Base-by-base conservation (phyloP, 257 asterid species). In the Nyctanthes arbortristis region DNA sequence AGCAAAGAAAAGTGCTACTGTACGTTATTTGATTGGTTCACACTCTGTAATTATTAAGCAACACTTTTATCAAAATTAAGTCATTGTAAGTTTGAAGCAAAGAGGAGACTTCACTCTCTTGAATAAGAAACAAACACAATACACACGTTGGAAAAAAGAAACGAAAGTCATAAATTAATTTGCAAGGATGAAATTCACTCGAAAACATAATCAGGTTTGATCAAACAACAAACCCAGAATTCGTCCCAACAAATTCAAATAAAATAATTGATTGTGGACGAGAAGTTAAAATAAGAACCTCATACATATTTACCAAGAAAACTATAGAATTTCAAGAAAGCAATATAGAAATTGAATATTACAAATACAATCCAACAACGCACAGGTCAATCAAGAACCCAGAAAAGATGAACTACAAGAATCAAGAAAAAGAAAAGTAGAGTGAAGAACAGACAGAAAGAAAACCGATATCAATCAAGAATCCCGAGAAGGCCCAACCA, bases 101-200 rank as follows among this genome's bases (percentile, higher is more conserved):
- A 73, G 80, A 70, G 75, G 65, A 68, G 52, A 68, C 67, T 49
- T 47, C 77, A 63, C 70, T 77, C 76, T 70, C 82, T 80, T 76
- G 77, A 63, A 73, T 35, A 63, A 70, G 78, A 80, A 73, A 66
- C 68, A 80, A 75, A 47, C 77, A 65, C 59, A 22, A 6, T 24
- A 67, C 61, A 32, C 33, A 49, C 24, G 57, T 62, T 39, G 29
- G 68, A 73, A 22, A 7, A 40, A 28, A 59, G 72, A 47, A 66
- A 61, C 10, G 25, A 27, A 28, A 8, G 37, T 34, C 31, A 18
- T 11, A 27, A 20, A 34, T 56, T 33, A 45, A 28, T 18, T 3
- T 33, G 11, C 20, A 27, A 20, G 37, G 24, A 31, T 9, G 47
- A 55, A 9, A 59, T 56, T 47, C 49, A 47, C 11, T 39, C 31